Conservation (phyloP, 2,329 filamentous ascomycete genomes). For the Gliomastix tumulicola region DNA sequence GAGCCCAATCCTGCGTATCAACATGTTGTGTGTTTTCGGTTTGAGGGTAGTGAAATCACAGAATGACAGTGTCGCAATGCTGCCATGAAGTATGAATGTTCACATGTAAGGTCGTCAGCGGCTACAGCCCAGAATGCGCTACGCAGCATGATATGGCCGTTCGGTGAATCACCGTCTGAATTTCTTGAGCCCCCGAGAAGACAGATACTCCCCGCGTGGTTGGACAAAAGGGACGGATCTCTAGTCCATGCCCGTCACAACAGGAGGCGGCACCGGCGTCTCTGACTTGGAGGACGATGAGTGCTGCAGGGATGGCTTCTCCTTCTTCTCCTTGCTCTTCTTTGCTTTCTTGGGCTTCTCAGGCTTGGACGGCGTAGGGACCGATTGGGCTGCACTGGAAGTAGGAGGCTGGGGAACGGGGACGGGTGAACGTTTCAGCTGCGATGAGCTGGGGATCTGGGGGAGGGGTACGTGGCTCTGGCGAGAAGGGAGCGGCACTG, state of each 20-base stretch:
- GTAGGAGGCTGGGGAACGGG: slow-evolving; percentile 9
- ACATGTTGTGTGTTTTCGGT: too few relatives aligned
- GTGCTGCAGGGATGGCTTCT: slow-evolving; percentile 5
- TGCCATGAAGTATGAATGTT: too few relatives aligned
- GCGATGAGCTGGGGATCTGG: slow-evolving; percentile 21
- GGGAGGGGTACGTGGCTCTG: slow-evolving; percentile 21
- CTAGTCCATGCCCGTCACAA: slow-evolving; percentile 14
- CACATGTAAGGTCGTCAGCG: too few relatives aligned
- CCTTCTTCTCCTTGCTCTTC: slow-evolving; percentile 20
- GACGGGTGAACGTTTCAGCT: slow-evolving; percentile 14
- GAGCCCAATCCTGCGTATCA: too few relatives aligned
- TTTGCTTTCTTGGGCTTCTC: slow-evolving; percentile 17
- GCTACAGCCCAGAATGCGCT: too few relatives aligned
- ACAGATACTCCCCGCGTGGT: too few relatives aligned
- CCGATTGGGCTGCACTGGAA: slow-evolving; percentile 3
- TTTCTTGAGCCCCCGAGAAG: too few relatives aligned
- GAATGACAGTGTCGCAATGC: too few relatives aligned
- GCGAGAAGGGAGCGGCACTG: slow-evolving; percentile 8
- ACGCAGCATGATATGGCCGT: too few relatives aligned
- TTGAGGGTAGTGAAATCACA: too few relatives aligned
- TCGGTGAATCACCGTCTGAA: too few relatives aligned
- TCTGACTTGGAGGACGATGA: slow-evolving; percentile 10
- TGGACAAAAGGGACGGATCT: too few relatives aligned
- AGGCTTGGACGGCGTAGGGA: slow-evolving; percentile 13
- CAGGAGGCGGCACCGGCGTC: slow-evolving; percentile 17